phyloP scores from a whole-genome alignment of 345 rosid genomes.

The Raphanus sativus region DNA sequence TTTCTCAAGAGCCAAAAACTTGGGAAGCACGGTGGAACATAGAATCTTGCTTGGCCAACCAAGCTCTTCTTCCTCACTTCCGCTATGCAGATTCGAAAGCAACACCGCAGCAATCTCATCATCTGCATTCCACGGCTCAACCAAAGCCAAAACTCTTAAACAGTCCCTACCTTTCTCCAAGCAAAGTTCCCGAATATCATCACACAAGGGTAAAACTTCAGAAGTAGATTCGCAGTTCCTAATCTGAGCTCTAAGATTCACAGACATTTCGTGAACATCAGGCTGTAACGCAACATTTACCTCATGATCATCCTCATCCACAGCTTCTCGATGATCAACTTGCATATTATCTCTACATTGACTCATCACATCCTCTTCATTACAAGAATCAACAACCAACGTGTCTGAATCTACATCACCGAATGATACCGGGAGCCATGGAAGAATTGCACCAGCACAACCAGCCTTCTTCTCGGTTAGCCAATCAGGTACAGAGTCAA shows the following conservation, averaged over 20 bases:
- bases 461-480: slow-evolving; percentile 39
- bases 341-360: slow-evolving; percentile 41
- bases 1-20: slow-evolving; percentile 56
- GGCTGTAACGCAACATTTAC: slow-evolving; percentile 36
- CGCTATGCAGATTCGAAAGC: slow-evolving; percentile 48
- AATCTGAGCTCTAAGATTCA: slow-evolving; percentile 44
- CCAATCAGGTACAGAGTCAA: slow-evolving; percentile 60
- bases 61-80: slow-evolving; percentile 46
- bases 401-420: slow-evolving; percentile 35
- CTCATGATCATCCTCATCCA: slow-evolving; percentile 30
- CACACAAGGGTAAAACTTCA: slow-evolving; percentile 45
- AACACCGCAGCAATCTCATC: slow-evolving; percentile 66
- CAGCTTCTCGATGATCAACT: slow-evolving; percentile 31
- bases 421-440: slow-evolving; percentile 64
- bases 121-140: slow-evolving; percentile 74
- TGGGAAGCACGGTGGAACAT: slow-evolving; percentile 64
- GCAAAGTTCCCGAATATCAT: slow-evolving; percentile 55
- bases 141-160: slow-evolving; percentile 47
- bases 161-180: slow-evolving; percentile 43
- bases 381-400: slow-evolving; percentile 36
- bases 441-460: slow-evolving; percentile 39
- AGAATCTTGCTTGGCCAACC: slow-evolving; percentile 73
- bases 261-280: slow-evolving; percentile 43
- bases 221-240: slow-evolving; percentile 47
- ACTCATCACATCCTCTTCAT: slow-evolving; percentile 30